Evolutionary conservation across 2,329 filamentous ascomycete species (phyloP).

Genomic region (Beauveria medogensis): DNA sequence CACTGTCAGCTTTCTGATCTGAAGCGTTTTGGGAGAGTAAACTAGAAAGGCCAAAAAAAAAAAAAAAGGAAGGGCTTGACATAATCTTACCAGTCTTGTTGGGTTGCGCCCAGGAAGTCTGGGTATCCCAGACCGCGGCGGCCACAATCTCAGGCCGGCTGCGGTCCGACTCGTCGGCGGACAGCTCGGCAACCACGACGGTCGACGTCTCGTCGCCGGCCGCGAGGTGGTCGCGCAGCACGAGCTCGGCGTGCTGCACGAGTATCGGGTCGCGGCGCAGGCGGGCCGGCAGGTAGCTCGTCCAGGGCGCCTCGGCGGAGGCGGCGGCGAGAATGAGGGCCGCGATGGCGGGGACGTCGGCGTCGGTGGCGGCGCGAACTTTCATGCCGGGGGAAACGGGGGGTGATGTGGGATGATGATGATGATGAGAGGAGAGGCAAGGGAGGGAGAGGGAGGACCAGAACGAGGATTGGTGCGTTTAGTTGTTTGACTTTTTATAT

Average conservation of each 20-base stretch:
- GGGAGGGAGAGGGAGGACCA: neutral
- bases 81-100: neutral
- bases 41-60: neutral
- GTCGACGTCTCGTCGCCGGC: neutral
- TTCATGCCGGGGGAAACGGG: slow-evolving; percentile 9
- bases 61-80: too few relatives aligned
- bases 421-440: too few relatives aligned
- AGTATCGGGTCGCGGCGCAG: neutral
- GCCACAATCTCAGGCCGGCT: slow-evolving; percentile 6
- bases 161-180: neutral
- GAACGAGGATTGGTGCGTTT: neutral
- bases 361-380: slow-evolving; percentile 12
- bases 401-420: neutral
- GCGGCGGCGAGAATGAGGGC: slow-evolving; percentile 14
- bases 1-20: too few relatives aligned
- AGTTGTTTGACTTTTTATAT: too few relatives aligned
- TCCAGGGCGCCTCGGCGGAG: slow-evolving; percentile 14
- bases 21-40: too few relatives aligned
- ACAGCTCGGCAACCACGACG: slow-evolving; percentile 13
- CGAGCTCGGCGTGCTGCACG: slow-evolving; percentile 1
- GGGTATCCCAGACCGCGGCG: slow-evolving; percentile 14
- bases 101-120: neutral
- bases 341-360: slow-evolving; percentile 15
- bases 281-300: slow-evolving; percentile 7
- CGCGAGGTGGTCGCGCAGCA: slow-evolving; percentile 6